These are phyloP conservation scores for Chamaenerion angustifolium DNA, from an alignment of 345 rosid genomes.

Conservation along the genomic window DNA sequence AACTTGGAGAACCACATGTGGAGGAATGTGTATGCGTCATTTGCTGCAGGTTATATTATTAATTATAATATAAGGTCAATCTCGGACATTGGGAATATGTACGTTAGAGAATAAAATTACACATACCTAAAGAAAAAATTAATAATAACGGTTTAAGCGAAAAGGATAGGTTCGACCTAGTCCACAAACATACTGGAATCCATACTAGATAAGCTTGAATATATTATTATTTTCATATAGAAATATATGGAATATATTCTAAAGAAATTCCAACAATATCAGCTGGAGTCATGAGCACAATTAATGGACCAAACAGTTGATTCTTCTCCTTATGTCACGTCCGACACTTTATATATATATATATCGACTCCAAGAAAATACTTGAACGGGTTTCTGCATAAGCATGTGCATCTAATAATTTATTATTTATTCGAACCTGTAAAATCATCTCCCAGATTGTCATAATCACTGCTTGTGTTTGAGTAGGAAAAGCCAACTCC, in stretches of 20 bases:
- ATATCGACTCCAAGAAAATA: not conserved
- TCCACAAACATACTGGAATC: too few species aligned
- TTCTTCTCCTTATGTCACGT: not conserved
- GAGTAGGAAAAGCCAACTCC: conserved; percentile 97
- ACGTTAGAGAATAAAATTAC: too few species aligned
- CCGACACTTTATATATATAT: not conserved
- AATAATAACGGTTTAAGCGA: too few species aligned
- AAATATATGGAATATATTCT: too few species aligned
- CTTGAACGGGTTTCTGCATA: conserved; percentile 4
- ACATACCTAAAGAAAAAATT: too few species aligned
- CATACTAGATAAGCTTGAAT: too few species aligned
- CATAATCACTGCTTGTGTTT: conserved; percentile 52
- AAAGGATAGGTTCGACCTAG: too few species aligned
- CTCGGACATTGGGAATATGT: too few species aligned
- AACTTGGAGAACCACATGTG: conserved; percentile 63
- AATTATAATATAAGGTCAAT: too few species aligned
- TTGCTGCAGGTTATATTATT: conserved; percentile 51
- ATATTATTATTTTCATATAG: too few species aligned
- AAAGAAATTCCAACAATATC: too few species aligned
- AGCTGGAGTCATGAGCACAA: too few species aligned
- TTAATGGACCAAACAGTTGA: not conserved
- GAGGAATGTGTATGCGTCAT: conserved; percentile 61
- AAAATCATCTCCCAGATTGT: conserved; percentile 46
- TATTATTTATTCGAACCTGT: conserved; percentile 35
- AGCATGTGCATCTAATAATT: not conserved